Evolutionary conservation across 1,284 basidiomycete species (phyloP).

Genomic region (Rhodotorula sp.): DNA sequence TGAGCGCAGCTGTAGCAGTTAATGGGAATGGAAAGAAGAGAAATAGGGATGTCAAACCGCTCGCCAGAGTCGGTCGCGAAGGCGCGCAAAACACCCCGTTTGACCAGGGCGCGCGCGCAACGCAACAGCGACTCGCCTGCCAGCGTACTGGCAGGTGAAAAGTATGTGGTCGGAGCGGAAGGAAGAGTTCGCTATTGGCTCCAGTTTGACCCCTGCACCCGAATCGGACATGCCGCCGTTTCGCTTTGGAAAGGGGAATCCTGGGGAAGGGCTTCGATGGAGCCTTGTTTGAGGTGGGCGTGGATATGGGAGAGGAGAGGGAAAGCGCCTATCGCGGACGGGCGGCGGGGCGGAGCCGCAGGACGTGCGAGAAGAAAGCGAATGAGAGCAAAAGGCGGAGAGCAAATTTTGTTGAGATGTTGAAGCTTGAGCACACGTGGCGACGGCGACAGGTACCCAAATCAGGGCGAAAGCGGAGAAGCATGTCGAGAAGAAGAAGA

Average conservation of each 20-base stretch:
- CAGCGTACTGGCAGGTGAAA: too few species aligned
- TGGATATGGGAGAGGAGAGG: neutral
- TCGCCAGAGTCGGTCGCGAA: neutral
- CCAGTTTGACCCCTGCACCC: conserved; percentile 36
- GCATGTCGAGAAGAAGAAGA: neutral
- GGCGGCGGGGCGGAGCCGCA: neutral
- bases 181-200: conserved; percentile 19
- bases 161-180: neutral
- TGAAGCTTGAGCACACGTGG: too few species aligned
- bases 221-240: conserved; percentile 19
- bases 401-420: neutral
- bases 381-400: neutral
- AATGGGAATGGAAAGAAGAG: too few species aligned
- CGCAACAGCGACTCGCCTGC: neutral
- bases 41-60: too few species aligned
- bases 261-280: conserved; percentile 40
- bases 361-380: neutral
- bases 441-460: neutral
- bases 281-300: conserved; percentile 7
- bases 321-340: neutral
- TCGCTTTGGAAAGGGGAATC: conserved; percentile 10
- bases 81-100: neutral
- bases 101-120: too few species aligned
- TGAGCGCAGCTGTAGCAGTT: too few species aligned
- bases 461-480: conserved; percentile 6